Evolutionary conservation across 192 early-diverging fungal genomes (phyloP), one percentile per base, ranked within the genome.

Genomic region (Diversispora eburnea): DNA sequence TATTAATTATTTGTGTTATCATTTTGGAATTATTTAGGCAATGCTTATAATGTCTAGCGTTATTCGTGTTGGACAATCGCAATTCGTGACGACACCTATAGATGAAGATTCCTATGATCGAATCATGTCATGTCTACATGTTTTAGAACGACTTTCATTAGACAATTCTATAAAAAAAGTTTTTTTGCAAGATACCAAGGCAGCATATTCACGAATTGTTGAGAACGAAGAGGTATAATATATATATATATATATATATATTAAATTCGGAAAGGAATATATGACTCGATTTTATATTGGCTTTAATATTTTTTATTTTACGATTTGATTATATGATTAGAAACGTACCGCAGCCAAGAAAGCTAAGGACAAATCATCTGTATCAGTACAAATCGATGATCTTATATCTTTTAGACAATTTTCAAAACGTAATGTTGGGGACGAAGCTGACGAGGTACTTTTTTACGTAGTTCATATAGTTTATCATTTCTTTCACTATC

Each of bases 31-130:
- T 33, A 4, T 68, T 47, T 60, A 86, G 84, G 93, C 93, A 7
- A 96, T 98, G 94, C 84, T 98, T 76, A 98, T 99, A 68, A 94
- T 99, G 93, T 94, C 96, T 3, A 91, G 92, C 72, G 91, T 99
- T 47, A 89, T 98, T 66, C 90, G 95, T 61, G 88, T 96, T 46
- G 97, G 97, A 10, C 91, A 93, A 76, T 95, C 95, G 10, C 83
- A 89, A 70, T 94, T 96, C 80, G 89, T 86, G 33, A 78, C 89
- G 51, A 85, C 86, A n/a, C 90, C 90, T 3, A 98, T 99, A 72
- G 97, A 99, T 79, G 97, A 99, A 78, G 97, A 99, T 82, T 95
- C 96, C 12, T 88, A 93, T 69, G 92, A 95, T 76, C 90, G 97
- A 72, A 93, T 99, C 76, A 86, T 92, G 72, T 86, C 91, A 54